Evolutionary conservation across 225 moss, liverwort and hornwort genomes (phyloP).

Genomic region (Polytrichum formosum): DNA sequence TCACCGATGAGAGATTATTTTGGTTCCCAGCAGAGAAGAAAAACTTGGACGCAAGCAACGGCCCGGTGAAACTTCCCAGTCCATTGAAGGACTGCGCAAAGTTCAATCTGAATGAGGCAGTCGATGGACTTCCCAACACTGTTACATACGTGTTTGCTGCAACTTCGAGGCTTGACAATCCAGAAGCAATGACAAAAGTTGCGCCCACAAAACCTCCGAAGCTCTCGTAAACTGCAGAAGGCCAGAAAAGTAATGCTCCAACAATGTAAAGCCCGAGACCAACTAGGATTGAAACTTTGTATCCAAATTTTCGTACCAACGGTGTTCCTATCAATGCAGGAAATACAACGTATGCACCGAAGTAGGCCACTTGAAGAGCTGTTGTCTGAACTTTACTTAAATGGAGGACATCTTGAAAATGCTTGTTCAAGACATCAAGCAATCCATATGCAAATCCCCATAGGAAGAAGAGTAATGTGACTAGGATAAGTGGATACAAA

Average conservation of each 20-base stretch:
- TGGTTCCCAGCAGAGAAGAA: slow-evolving; percentile 16
- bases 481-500: slow-evolving; percentile 15
- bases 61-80: slow-evolving; percentile 34
- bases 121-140: slow-evolving; percentile 27
- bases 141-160: slow-evolving; percentile 42
- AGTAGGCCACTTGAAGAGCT: slow-evolving; percentile 41
- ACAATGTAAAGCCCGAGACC: slow-evolving; percentile 24
- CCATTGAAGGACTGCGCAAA: slow-evolving; percentile 48
- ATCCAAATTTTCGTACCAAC: slow-evolving; percentile 25
- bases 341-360: slow-evolving; percentile 37
- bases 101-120: slow-evolving; percentile 28
- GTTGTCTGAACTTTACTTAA: slow-evolving; percentile 24
- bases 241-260: slow-evolving; percentile 32
- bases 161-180: slow-evolving; percentile 37
- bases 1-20: slow-evolving; percentile 27
- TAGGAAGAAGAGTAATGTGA: slow-evolving; percentile 37
- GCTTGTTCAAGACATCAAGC: slow-evolving; percentile 37
- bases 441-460: slow-evolving; percentile 45
- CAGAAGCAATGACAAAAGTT: slow-evolving; percentile 33
- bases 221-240: slow-evolving; percentile 24
- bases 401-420: slow-evolving; percentile 24
- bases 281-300: slow-evolving; percentile 34
- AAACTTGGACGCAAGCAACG: slow-evolving; percentile 36
- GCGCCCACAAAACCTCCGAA: slow-evolving; percentile 42
- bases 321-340: slow-evolving; percentile 21